Evolutionary conservation across 2,329 filamentous ascomycete species (phyloP), one percentile per base, ranked within the genome.

Genomic region (Aureobasidium sp.): DNA sequence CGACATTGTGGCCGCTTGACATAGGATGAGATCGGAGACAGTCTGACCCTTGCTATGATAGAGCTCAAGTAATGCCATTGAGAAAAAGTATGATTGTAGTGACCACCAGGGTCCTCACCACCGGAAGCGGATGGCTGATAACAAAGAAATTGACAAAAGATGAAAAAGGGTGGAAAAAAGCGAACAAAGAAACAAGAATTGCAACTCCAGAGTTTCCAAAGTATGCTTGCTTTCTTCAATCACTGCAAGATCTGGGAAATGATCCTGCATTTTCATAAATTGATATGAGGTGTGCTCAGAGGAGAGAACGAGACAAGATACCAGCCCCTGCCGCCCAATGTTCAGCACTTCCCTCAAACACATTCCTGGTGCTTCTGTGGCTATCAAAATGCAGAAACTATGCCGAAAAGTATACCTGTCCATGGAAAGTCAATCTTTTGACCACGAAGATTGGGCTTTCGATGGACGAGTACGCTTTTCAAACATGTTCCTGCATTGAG

Each of bases 111-210:
- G 52, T 9, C 52, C 26, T 43, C 24, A 41, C 39, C 27, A 44
- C 52, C 52, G 52, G 39, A 56, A 44, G n/a, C 52, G 52, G 52
- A 12, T 56, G 39, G 17, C 24, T n/a, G 24, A 32, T n/a, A 56
- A 56, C 39, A 56, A 56, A 56, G 52, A 44, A 44, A 26, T 53
- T 24, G n/a, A 29, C 34, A 44, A 17, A n/a, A 1, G 2, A 37
- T 12, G 7, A 44, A 43, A 34, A 56, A 37, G 6, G n/a, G 3
- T 3, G 13, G 13, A 32, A 26, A 24, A 34, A 44, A 32, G 27
- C 12, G 39, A 44, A 56, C 32, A 44, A 44, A 56, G 37, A 53
- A 53, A 41, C 20, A 29, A 24, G 41, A 1, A 9, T 20, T n/a
- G 6, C 15, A 12, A 7, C 24, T 47, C 24, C 4, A 7, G 24